Evolutionary conservation across 306 rosid genomes (phyloP), one percentile per base, ranked within the genome.

Genomic region (Begonia masoniana): DNA sequence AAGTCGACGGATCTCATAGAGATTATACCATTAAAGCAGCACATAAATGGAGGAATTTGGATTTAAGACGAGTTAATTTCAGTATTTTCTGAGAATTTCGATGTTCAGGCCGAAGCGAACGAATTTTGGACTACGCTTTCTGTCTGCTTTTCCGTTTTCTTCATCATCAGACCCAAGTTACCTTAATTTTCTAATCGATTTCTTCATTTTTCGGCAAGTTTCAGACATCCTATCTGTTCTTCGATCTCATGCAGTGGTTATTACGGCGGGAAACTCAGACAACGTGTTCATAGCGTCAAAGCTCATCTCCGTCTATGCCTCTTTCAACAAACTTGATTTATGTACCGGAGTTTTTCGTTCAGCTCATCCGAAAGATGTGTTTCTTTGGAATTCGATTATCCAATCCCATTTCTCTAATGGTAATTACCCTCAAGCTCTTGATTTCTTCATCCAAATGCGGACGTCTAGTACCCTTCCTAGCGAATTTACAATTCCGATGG

Each of bases 341-440:
- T 68, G 79, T 57, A 49, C 87, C 46, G 54, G 53, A 56, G 63
- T 81, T 10, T 83, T 78, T 51, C 56, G n/a, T 42, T 72, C 72
- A 2, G 73, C 74, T 65, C 62, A 58, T 51, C 74, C 62, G 24
- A 76, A 73, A 58, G 91, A 81, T 35, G 61, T 51, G 47, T 83
- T 87, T 61, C 69, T 81, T 56, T 76, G 84, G 87, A 83, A 87
- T 66, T 87, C 96, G 45, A 57, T 83, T n/a, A 70, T 83, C 69
- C 76, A 81, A 67, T 69, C 87, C 63, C 81, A 78, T n/a, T 83
- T 78, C 68, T 78, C 82, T 15, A 76, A 72, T 60, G 79, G 71
- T 26, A 46, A 55, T 56, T 76, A 51, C 65, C 17, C 48, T 0
- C 66, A 62, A 6, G 67, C 82, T 57, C 74, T 74, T 62, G 17